These are phyloP conservation scores for Amanita pallidorosea DNA, from an alignment of 768 basidiomycete species.

Conservation along the genomic window DNA sequence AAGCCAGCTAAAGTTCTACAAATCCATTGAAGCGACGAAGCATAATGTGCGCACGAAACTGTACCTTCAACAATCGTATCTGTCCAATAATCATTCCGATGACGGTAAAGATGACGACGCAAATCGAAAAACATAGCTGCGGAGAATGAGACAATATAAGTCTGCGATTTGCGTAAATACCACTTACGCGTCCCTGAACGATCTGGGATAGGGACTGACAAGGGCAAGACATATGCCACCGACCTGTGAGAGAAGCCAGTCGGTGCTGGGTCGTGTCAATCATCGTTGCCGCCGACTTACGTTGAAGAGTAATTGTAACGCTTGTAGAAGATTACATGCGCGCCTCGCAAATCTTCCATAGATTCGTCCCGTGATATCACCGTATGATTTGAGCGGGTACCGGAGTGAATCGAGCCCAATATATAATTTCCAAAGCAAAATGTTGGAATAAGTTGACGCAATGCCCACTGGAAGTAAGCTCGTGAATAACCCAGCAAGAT, in stretches of 20 bases:
- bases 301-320: slow-evolving; percentile 44
- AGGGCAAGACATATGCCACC: slow-evolving; percentile 30
- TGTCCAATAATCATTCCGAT: slow-evolving; percentile 48
- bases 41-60: background rate
- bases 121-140: slow-evolving; percentile 45
- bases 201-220: slow-evolving; percentile 45
- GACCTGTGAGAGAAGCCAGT: slow-evolving; percentile 15
- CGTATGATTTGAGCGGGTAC: slow-evolving; percentile 44
- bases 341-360: slow-evolving; percentile 37
- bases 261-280: background rate
- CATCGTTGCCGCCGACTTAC: slow-evolving; percentile 19
- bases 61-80: slow-evolving; percentile 38
- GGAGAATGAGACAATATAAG: background rate
- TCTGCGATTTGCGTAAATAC: background rate
- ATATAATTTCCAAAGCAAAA: slow-evolving; percentile 46
- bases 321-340: slow-evolving; percentile 38
- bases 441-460: slow-evolving; percentile 43
- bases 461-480: slow-evolving; percentile 25
- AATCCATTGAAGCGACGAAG: slow-evolving; percentile 21
- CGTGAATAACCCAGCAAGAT: background rate
- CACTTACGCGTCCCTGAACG: slow-evolving; percentile 28
- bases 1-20: slow-evolving; percentile 34
- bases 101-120: slow-evolving; percentile 47
- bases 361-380: slow-evolving; percentile 45
- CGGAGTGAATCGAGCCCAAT: slow-evolving; percentile 43